Evolutionary conservation across 1,139 yeast species (phyloP).

Genomic region (Saccharomycopsis phalli): DNA sequence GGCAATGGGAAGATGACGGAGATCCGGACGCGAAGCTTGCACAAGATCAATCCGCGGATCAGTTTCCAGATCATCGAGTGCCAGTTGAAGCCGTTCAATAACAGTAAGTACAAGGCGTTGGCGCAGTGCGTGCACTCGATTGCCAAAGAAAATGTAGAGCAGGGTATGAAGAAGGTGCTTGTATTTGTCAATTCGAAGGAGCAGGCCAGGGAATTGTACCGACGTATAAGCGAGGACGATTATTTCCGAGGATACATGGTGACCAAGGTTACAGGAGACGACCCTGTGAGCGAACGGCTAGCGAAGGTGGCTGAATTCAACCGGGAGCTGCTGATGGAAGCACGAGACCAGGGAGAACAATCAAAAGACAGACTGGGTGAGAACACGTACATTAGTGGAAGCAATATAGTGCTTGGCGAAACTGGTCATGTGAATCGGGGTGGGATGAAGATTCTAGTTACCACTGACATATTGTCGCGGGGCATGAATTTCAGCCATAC

Average conservation of each 20-base stretch:
- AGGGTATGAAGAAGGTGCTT: constrained; percentile 68
- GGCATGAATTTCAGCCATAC: constrained; percentile 83
- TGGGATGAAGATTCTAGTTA: constrained; percentile 55
- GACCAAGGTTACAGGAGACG: constrained; percentile 58
- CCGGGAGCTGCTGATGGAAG: neutral
- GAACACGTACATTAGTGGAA: constrained; percentile 8
- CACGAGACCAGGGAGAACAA: neutral
- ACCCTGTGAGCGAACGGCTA: constrained; percentile 49
- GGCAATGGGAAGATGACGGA: constrained; percentile 50
- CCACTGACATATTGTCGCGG: constrained; percentile 87
- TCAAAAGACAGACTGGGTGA: neutral
- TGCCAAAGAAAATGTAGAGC: constrained; percentile 74
- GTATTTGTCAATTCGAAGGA: constrained; percentile 77
- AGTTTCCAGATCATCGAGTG: constrained; percentile 72
- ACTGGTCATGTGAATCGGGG: neutral
- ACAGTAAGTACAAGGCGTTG: constrained; percentile 73
- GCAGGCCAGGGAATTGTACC: constrained; percentile 35
- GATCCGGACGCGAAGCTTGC: constrained; percentile 74
- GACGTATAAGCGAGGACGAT: constrained; percentile 47
- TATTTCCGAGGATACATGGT: constrained; percentile 49
- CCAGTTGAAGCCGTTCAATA: constrained; percentile 64
- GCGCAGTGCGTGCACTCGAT: constrained; percentile 87
- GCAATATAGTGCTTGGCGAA: constrained; percentile 8
- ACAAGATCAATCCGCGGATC: constrained; percentile 68
- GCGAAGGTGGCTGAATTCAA: constrained; percentile 53